These are phyloP conservation scores for Anthostomella pinea DNA, from an alignment of 2,329 filamentous ascomycete genomes.

Conservation along the genomic window DNA sequence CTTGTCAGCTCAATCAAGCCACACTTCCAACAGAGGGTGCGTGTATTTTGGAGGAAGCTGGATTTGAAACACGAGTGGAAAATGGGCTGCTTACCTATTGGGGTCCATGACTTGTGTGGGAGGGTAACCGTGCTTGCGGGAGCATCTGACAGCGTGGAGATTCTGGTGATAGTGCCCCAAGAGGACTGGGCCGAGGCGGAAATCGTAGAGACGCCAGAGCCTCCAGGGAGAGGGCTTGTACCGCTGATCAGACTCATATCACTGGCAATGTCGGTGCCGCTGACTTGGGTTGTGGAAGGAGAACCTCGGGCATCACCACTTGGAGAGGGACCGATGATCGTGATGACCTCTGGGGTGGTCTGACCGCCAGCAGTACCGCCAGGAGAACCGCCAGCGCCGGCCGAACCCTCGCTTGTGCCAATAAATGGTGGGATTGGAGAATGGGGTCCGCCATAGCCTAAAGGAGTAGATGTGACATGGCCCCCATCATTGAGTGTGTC, in stretches of 20 bases:
- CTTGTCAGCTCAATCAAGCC: too few species aligned
- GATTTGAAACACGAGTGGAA: neutral
- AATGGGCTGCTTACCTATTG: conserved; percentile 10
- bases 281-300: conserved; percentile 14
- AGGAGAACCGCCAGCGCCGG: too few species aligned
- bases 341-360: conserved; percentile 2
- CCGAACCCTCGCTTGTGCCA: conserved; percentile 2
- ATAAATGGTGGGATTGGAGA: conserved; percentile 6
- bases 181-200: neutral
- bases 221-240: conserved; percentile 16
- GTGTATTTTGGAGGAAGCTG: neutral
- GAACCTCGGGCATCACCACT: conserved; percentile 23
- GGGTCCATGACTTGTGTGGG: conserved; percentile 7
- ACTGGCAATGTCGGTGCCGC: too few species aligned
- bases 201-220: conserved; percentile 5
- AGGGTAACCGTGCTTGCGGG: conserved; percentile 15
- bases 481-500: neutral
- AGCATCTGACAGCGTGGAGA: conserved; percentile 10
- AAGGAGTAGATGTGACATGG: conserved; percentile 10
- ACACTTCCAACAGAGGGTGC: too few species aligned
- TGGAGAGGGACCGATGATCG: conserved; percentile 12
- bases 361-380: conserved; percentile 9
- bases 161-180: conserved; percentile 8
- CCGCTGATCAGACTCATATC: too few species aligned
- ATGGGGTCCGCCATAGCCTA: conserved; percentile 12